Evolutionary conservation across 768 basidiomycete species (phyloP).

Genomic region (Termitomyces sp.): DNA sequence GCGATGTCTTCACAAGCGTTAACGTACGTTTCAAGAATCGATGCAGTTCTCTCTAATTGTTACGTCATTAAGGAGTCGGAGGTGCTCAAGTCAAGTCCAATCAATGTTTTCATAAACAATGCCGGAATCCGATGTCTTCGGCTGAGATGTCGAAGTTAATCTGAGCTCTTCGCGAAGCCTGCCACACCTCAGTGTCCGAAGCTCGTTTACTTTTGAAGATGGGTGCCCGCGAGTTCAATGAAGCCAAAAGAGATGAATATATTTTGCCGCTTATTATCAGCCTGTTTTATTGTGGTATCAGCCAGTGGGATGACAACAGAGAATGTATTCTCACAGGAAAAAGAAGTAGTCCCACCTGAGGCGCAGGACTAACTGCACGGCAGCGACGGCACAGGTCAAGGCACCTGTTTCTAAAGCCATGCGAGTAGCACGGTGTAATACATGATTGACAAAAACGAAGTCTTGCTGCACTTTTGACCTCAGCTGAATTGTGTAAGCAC

Average conservation of each 20-base stretch:
- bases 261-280: neutral
- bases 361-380: neutral
- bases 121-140: neutral
- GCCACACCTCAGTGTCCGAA: neutral
- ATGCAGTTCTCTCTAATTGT: neutral
- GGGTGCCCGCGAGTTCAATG: neutral
- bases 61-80: too few species aligned
- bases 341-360: neutral
- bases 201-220: neutral
- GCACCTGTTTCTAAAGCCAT: constrained; percentile 1
- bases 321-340: neutral
- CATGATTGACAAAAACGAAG: neutral
- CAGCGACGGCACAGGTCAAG: neutral
- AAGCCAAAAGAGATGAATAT: neutral
- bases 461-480: neutral
- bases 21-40: neutral
- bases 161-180: neutral
- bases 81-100: too few species aligned
- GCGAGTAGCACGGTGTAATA: neutral
- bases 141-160: neutral
- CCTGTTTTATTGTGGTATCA: neutral
- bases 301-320: neutral
- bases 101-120: neutral
- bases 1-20: neutral
- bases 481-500: neutral